Evolutionary conservation across 768 basidiomycete genomes (phyloP), one percentile per base, ranked within the genome.

Genomic region (Neoboletus brunneissimus): DNA sequence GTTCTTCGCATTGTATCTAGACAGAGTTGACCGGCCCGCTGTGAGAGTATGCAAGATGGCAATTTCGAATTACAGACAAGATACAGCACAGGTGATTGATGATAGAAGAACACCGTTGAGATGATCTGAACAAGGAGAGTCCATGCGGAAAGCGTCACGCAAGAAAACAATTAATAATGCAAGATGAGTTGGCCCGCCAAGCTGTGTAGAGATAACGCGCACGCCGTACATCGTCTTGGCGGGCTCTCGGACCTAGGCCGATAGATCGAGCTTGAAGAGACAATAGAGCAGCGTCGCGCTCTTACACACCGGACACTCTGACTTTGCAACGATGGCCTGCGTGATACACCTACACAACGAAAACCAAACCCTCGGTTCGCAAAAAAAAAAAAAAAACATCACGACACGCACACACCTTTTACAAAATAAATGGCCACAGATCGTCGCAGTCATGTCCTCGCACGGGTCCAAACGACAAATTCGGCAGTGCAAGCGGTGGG

Each of bases 401-500:
- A n/a, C n/a, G 23, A 37, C 16, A 35, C 23, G 6, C 45, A 37
- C 79, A 23, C 54, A 84, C 84, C 74, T 55, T 53, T 81, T 76
- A 61, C 85, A 86, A 59, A 86, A 86, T 16, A 86, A 61, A 58
- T 86, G 85, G 4, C 85, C 85, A 61, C 85, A 86, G 68, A 82
- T 79, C 5, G 81, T 84, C 22, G 79, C 83, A 3, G 81, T 84
- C 44, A 79, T 76, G 55, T 83, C 77, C 35, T 77, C 75, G 51
- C 81, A 82, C 1, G 77, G 75, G 51, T 84, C 77, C 25, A 70
- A 64, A 6, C 73, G 69, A 59, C 83, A 85, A 1, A 76, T 67
- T 27, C 85, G 76, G 54, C 82, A 85, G 47, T 83, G 78, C 48
- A 82, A 63, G 6, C 65, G 63, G 42, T 63, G 54, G 27, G 45